Evolutionary conservation across 352 stramenopile genomes (phyloP), one percentile per base, ranked within the genome.

Genomic region (Phytopythium cucurbitacearum): DNA sequence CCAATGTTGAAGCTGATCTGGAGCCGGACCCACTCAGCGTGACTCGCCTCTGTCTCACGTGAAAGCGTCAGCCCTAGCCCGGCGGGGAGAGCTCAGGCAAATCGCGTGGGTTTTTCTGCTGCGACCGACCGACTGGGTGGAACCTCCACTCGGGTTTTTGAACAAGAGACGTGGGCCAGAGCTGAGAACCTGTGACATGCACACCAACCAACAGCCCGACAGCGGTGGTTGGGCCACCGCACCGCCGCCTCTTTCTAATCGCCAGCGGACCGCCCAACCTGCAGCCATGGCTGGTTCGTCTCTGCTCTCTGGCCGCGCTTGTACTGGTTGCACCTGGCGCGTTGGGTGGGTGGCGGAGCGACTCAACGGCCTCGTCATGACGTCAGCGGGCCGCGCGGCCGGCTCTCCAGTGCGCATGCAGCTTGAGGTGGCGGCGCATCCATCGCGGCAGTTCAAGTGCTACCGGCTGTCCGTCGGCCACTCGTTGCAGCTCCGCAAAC

Each of bases 31-130:
- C 21, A 28, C 21, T 28, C 21, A 28, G 21, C 21, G 21, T 28
- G 21, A 28, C 21, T 28, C 21, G 43, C 28, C 43, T 38, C 43
- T 48, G 43, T 38, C 43, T 48, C 43, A 48, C 7, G 3, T 38
- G 40, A 45, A 5, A 5, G 40, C 7, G 21, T 9, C 43, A 21
- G n/a, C 42, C 43, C 28, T 48, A 21, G 9, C 4, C 43, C 10
- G 5, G 43, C 21, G 28, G 5, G 21, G 43, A 48, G 21, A 48
- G 43, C 37, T 9, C 28, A 15, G 13, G 42, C 43, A 48, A 48
- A 48, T 48, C 43, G 15, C 11, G 2, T 7, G 43, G 43, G 43
- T 48, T 48, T 48, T 38, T 48, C 43, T 32, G 9, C 28, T 32
- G 42, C 13, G 15, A 28, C 21, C 21, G 21, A 28, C 21, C 21